phyloP scores from a whole-genome alignment of 345 rosid species.

The Bruguiera parviflora region DNA sequence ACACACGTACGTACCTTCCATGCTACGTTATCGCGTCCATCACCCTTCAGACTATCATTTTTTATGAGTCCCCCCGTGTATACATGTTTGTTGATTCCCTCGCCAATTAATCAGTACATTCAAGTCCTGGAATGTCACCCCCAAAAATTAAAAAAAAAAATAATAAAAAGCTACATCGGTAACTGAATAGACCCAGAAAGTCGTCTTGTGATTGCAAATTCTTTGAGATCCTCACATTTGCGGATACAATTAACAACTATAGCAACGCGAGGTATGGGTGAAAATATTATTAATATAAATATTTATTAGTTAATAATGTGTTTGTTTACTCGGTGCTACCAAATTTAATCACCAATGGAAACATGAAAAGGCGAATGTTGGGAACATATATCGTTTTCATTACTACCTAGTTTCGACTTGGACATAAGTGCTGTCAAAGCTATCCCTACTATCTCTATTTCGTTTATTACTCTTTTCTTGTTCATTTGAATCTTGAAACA shows the following conservation, averaged over 20 bases:
- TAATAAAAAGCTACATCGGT: not conserved
- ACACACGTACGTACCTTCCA: slow-evolving; percentile 51
- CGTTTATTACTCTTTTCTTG: slow-evolving; percentile 1
- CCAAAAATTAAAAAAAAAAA: not conserved
- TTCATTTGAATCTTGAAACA: not conserved
- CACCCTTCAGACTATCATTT: not conserved
- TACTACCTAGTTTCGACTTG: not conserved
- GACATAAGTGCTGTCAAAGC: not conserved
- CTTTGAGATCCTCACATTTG: slow-evolving; percentile 33
- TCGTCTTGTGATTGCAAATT: not conserved
- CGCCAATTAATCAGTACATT: not conserved
- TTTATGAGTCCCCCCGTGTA: not conserved
- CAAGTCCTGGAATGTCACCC: not conserved
- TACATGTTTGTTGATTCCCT: slow-evolving; percentile 4
- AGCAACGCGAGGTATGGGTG: slow-evolving; percentile 36
- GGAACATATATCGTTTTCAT: slow-evolving; percentile 4
- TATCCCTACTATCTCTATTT: not conserved
- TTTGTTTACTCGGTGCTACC: slow-evolving; percentile 16
- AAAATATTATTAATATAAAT: too few species aligned
- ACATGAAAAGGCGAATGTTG: slow-evolving; percentile 23
- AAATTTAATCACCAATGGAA: slow-evolving; percentile 1
- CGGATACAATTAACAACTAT: slow-evolving; percentile 34
- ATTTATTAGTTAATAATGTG: not conserved
- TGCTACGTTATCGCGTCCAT: slow-evolving; percentile 37
- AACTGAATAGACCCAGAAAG: not conserved